phyloP scores from a whole-genome alignment of 495 filamentous ascomycete genomes.

The Penicillium flavigenum region DNA sequence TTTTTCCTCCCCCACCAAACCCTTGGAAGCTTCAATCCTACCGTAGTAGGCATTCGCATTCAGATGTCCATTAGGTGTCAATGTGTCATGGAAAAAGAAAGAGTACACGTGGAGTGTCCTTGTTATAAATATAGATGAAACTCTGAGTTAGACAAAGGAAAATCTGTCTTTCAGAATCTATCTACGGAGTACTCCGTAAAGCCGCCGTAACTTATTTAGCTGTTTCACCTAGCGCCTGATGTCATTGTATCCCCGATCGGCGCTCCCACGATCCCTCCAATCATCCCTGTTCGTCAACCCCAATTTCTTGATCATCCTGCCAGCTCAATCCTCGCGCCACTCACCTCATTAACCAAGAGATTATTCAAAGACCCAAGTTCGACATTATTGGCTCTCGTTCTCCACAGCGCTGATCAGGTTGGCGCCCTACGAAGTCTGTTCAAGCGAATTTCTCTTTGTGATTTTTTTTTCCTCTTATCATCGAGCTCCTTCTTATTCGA shows the following conservation, averaged over 20 bases:
- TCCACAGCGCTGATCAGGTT: constrained; percentile 18
- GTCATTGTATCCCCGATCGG: constrained; percentile 39
- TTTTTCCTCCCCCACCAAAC: background rate
- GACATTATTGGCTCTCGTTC: constrained; percentile 5
- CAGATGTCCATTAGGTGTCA: background rate
- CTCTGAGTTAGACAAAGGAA: background rate
- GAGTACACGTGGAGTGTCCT: background rate
- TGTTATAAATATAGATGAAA: constrained; percentile 2
- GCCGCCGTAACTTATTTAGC: constrained; percentile 16
- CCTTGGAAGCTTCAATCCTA: background rate
- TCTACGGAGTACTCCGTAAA: constrained; percentile 8
- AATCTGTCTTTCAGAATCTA: constrained; percentile 9
- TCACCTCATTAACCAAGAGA: constrained; percentile 25
- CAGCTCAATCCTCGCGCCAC: constrained; percentile 25
- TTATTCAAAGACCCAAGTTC: constrained; percentile 2
- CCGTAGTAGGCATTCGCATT: background rate
- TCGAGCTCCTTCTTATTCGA: background rate
- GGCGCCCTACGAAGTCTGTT: constrained; percentile 15
- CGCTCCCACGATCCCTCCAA: constrained; percentile 28
- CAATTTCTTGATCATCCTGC: constrained; percentile 18
- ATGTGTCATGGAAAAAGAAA: background rate
- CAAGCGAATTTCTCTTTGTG: constrained; percentile 4
- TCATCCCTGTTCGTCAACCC: constrained; percentile 21
- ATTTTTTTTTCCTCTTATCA: constrained; percentile 6
- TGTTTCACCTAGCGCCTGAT: constrained; percentile 48